Conservation (phyloP, 148 eudicot genomes). For the Nepenthes gracilis region DNA sequence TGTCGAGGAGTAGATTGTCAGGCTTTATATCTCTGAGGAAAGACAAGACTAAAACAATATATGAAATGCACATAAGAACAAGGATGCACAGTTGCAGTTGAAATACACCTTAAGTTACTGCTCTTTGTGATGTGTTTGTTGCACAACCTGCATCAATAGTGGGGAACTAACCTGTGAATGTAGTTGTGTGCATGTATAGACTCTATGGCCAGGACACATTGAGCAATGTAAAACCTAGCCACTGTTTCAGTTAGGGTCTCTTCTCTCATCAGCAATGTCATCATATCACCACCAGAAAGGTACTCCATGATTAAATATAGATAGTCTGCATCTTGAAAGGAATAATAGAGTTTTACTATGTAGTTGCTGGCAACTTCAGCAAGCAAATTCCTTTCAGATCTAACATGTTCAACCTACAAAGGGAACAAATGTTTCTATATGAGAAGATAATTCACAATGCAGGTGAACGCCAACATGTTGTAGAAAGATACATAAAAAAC, state of each 20-base stretch:
- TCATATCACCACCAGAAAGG: constrained; percentile 73
- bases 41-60: background rate
- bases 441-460: background rate
- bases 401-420: constrained; percentile 62
- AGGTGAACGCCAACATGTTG: background rate
- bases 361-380: constrained; percentile 61
- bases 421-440: constrained; percentile 3
- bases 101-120: background rate
- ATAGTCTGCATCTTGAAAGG: constrained; percentile 68
- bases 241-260: constrained; percentile 59
- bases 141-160: background rate
- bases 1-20: constrained; percentile 59
- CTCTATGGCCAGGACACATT: constrained; percentile 57
- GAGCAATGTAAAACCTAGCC: constrained; percentile 65
- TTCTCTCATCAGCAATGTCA: constrained; percentile 67
- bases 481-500: background rate
- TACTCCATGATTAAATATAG: constrained; percentile 67
- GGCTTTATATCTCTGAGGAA: constrained; percentile 61
- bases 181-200: constrained; percentile 70
- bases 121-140: background rate
- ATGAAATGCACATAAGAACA: background rate
- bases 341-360: constrained; percentile 60
- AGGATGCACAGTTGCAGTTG: background rate
- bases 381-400: constrained; percentile 62
- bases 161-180: constrained; percentile 46